Conservation (phyloP, 768 basidiomycete species). For the Trametes meyenii region DNA sequence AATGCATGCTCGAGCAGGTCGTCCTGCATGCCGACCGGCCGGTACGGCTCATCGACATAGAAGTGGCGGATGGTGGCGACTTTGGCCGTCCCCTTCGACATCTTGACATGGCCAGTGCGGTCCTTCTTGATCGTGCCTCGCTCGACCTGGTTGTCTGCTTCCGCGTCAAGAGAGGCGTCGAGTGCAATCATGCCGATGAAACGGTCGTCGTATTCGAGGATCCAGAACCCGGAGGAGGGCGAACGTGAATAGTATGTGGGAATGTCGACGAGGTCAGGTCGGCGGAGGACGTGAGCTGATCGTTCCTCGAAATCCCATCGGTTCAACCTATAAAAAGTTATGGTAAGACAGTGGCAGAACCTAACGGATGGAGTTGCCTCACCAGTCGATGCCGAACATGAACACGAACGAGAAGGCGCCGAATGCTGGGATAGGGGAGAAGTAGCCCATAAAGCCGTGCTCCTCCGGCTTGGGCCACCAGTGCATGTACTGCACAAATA, state of each 20-base stretch:
- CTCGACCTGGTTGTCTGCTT: slow-evolving; percentile 33
- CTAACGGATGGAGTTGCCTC: slow-evolving; percentile 22
- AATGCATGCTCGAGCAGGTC: slow-evolving; percentile 68
- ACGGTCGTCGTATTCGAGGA: slow-evolving; percentile 59
- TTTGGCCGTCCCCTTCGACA: slow-evolving; percentile 42
- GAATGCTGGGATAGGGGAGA: slow-evolving; percentile 67
- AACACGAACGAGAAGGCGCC: slow-evolving; percentile 64
- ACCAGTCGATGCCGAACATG: slow-evolving; percentile 76
- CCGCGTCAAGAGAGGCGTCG: slow-evolving; percentile 56
- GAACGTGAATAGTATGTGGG: slow-evolving; percentile 58
- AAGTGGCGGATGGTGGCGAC: slow-evolving; percentile 76
- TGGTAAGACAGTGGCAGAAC: not conserved
- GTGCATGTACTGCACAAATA: slow-evolving; percentile 59
- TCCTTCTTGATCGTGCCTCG: slow-evolving; percentile 16
- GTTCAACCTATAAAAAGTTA: slow-evolving; percentile 55
- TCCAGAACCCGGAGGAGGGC: slow-evolving; percentile 68
- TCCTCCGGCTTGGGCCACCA: slow-evolving; percentile 65
- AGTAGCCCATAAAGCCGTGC: slow-evolving; percentile 50
- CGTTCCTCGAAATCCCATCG: slow-evolving; percentile 66
- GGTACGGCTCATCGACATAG: slow-evolving; percentile 68
- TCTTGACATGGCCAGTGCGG: slow-evolving; percentile 21
- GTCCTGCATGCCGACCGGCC: slow-evolving; percentile 56
- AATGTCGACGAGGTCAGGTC: slow-evolving; percentile 58
- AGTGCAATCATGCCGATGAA: slow-evolving; percentile 73
- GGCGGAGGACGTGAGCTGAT: slow-evolving; percentile 53